phyloP scores from a whole-genome alignment of 306 rosid species.

The Quercus ilex region DNA sequence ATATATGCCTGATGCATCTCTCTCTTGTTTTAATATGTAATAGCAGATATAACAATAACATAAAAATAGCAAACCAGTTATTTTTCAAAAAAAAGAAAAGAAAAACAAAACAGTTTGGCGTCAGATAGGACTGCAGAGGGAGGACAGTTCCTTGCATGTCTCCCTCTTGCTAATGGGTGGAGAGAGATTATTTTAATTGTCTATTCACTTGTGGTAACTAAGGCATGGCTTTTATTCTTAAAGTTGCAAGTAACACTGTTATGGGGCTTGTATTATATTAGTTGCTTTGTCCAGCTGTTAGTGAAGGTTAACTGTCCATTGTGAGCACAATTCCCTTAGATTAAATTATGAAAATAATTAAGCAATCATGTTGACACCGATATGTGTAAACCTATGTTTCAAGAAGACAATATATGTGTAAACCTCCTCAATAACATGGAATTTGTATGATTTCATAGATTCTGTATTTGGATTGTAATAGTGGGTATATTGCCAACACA shows the following conservation, averaged over 20 bases:
- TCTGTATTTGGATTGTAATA: no score
- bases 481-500: no score
- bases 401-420: neutral
- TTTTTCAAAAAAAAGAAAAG: no score
- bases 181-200: neutral
- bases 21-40: neutral
- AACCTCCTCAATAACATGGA: neutral
- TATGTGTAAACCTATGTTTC: neutral
- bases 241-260: neutral
- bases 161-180: neutral
- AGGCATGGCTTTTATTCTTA: neutral
- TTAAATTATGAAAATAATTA: neutral
- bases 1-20: neutral
- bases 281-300: neutral
- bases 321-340: neutral
- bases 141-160: neutral
- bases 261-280: neutral
- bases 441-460: neutral
- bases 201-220: neutral
- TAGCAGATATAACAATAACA: neutral
- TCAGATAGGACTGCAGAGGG: neutral
- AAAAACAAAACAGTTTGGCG: neutral
- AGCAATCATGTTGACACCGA: neutral
- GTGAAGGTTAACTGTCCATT: neutral
- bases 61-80: neutral